Evolutionary conservation across 108 stramenopile species (phyloP).

Genomic region (Skeletonema costatum): DNA sequence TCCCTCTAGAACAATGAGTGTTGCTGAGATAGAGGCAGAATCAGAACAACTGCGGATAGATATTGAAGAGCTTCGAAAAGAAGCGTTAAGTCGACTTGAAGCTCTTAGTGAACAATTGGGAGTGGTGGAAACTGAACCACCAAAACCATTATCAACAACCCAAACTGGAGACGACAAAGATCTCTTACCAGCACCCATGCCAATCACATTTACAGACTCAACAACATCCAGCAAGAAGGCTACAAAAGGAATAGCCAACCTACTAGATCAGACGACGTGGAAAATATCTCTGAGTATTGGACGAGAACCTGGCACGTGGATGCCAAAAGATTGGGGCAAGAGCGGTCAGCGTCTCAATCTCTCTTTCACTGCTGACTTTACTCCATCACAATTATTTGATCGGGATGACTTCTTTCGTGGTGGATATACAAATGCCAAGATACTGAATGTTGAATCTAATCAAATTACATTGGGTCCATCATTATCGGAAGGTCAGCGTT

Average conservation of each 20-base stretch:
- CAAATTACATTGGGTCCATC: conserved; percentile 44
- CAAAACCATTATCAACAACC: not conserved
- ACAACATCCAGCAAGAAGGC: conserved; percentile 4
- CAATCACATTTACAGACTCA: conserved; percentile 3
- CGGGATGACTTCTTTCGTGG: conserved; percentile 72
- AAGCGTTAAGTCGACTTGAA: conserved; percentile 61
- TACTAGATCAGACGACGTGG: conserved; percentile 68
- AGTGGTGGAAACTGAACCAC: not conserved
- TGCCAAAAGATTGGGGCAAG: conserved; percentile 80
- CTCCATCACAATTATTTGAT: conserved; percentile 53
- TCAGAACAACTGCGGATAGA: conserved; percentile 53
- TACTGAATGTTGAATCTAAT: conserved; percentile 47
- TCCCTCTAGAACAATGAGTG: not conserved
- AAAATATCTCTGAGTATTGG: conserved; percentile 69
- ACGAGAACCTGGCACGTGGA: conserved; percentile 74
- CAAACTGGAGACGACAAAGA: conserved; percentile 4
- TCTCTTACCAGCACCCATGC: conserved; percentile 26
- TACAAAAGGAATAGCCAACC: conserved; percentile 16
- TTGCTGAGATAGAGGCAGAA: conserved; percentile 45
- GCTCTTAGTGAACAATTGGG: conserved; percentile 51
- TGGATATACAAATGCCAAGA: conserved; percentile 51
- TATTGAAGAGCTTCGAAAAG: conserved; percentile 64
- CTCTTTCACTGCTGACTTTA: conserved; percentile 65
- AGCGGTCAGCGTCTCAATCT: conserved; percentile 64
- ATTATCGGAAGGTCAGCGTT: conserved; percentile 50